phyloP scores from a whole-genome alignment of 768 basidiomycete species.

The Clitopilus passeckerianus region DNA sequence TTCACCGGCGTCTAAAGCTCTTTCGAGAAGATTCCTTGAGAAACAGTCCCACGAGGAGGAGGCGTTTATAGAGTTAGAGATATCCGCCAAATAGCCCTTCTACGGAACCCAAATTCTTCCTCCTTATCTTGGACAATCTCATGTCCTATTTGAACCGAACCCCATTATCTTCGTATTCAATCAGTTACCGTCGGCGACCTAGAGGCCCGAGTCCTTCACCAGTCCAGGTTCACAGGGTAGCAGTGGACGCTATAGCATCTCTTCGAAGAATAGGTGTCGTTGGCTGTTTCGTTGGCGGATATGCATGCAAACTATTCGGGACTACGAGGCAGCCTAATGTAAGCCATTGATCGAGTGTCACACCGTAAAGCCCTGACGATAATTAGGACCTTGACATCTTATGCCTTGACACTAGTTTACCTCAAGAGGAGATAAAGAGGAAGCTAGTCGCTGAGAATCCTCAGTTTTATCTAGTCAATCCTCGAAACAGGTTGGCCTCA shows the following conservation, averaged over 20 bases:
- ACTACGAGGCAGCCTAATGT: slow-evolving; percentile 5
- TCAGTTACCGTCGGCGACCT: background rate
- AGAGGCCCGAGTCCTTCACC: background rate
- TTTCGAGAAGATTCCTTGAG: too few relatives aligned
- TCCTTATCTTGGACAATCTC: too few relatives aligned
- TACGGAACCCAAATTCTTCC: too few relatives aligned
- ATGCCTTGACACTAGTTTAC: slow-evolving; percentile 18
- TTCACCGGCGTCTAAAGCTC: too few relatives aligned
- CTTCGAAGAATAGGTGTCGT: background rate
- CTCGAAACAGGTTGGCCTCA: slow-evolving; percentile 21
- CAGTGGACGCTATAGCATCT: background rate
- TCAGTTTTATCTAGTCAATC: slow-evolving; percentile 21
- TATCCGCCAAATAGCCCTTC: too few relatives aligned
- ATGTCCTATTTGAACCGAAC: too few relatives aligned
- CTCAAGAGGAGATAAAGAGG: slow-evolving; percentile 23
- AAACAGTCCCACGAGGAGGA: too few relatives aligned
- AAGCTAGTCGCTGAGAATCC: slow-evolving; percentile 17
- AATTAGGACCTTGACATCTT: slow-evolving; percentile 31
- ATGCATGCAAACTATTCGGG: slow-evolving; percentile 6
- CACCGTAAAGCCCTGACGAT: background rate
- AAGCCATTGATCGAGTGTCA: background rate
- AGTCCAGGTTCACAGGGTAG: background rate
- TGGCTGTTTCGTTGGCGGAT: slow-evolving; percentile 7
- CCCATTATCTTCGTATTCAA: too few relatives aligned
- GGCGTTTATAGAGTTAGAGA: too few relatives aligned